Percentiles rank a stretch among this genome's conserved stretches.
These are phyloP conservation scores for Kwoniella sp. DNA, from an alignment of 768 basidiomycete species.

Conservation along the genomic window DNA sequence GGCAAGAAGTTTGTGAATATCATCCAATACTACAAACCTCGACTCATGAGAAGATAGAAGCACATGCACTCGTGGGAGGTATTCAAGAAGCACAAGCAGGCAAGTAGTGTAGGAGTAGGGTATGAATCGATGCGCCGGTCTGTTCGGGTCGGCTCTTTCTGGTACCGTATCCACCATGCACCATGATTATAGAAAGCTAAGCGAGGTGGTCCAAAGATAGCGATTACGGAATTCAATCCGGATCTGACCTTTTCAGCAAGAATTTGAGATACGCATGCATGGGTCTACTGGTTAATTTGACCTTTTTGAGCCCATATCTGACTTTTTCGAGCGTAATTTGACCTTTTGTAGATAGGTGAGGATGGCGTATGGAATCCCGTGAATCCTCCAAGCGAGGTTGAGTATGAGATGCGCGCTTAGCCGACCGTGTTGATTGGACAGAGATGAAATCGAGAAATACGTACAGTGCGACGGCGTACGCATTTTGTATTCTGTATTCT, in stretches of 20 bases:
- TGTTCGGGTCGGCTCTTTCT: too few species aligned
- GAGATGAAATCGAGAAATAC: too few species aligned
- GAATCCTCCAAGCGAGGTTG: slow-evolving; percentile 1
- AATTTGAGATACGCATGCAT: slow-evolving; percentile 3
- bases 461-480: too few species aligned
- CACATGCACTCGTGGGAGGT: too few species aligned
- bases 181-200: too few species aligned
- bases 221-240: background rate
- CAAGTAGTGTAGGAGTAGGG: too few species aligned
- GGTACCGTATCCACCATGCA: too few species aligned
- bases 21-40: background rate
- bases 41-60: too few species aligned
- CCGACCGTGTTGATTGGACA: background rate
- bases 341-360: background rate
- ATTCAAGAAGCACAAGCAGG: too few species aligned
- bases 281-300: background rate
- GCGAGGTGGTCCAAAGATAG: background rate
- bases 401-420: background rate
- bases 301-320: background rate
- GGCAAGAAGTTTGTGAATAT: background rate
- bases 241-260: slow-evolving; percentile 1
- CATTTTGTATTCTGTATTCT: too few species aligned
- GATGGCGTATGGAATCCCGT: background rate
- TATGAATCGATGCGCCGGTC: too few species aligned
- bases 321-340: background rate